phyloP scores from a whole-genome alignment of 768 basidiomycete genomes.

The Jaapia argillacea region DNA sequence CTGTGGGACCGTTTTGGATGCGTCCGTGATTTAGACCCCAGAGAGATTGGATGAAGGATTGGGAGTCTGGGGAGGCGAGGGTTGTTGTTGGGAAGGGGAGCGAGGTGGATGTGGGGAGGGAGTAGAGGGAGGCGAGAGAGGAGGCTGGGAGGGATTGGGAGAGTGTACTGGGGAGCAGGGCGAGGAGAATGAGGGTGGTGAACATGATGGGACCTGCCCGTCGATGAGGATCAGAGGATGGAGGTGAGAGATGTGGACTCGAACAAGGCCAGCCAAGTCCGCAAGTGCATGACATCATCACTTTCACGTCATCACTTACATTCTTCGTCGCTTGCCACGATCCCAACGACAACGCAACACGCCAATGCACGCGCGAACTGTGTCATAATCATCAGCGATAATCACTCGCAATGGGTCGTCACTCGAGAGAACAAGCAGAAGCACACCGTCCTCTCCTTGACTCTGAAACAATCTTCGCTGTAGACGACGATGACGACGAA shows the following conservation, averaged over 20 bases:
- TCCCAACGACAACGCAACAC: too few relatives aligned
- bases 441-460: not conserved
- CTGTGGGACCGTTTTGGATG: constrained; percentile 44
- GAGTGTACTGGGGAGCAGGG: not conserved
- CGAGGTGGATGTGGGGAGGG: constrained; percentile 48
- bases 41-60: constrained; percentile 36
- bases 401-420: too few relatives aligned
- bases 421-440: not conserved
- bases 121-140: constrained; percentile 37
- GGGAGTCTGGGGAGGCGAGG: constrained; percentile 36
- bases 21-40: constrained; percentile 56
- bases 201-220: too few relatives aligned
- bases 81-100: constrained; percentile 60
- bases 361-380: too few relatives aligned
- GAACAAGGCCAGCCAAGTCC: too few relatives aligned
- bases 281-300: too few relatives aligned
- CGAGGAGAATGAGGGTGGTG: too few relatives aligned
- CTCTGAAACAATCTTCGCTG: not conserved
- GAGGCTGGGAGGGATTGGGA: not conserved
- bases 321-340: too few relatives aligned
- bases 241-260: too few relatives aligned
- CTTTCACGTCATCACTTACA: too few relatives aligned
- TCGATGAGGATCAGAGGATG: too few relatives aligned
- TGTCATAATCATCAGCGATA: too few relatives aligned
- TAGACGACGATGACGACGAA: constrained; percentile 22